Evolutionary conservation across 805 yeast genomes (phyloP), one percentile per base, ranked within the genome.

Genomic region (Yamadazyma ubonensis): DNA sequence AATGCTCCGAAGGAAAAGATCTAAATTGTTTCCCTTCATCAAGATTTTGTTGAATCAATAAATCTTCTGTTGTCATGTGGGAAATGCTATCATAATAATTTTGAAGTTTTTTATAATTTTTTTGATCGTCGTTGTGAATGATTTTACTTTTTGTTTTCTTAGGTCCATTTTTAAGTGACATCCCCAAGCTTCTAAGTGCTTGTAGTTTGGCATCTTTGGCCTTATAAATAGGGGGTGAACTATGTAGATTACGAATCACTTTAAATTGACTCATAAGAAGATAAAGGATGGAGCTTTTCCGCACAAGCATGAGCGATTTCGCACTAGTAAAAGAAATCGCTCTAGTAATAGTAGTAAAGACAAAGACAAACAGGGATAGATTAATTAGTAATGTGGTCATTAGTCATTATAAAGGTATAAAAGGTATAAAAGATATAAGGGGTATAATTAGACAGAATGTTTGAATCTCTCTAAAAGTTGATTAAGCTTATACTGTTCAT

Each of bases 21-120:
- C 58, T 55, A 39, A 66, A 62, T 41, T 58, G 69, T 30, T 54
- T 42, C n/a, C 65, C 66, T 33, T 59, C 54, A 41, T 64, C 70
- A 30, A 67, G 50, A 41, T 57, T 61, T 36, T 54, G 53, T 41
- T 67, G 72, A 17, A 66, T 55, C 34, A 46, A 44, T 21, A 67
- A 47, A 41, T 67, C 71, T 16, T 65, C 63, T n/a, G 55, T 53
- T 12, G 67, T 52, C 71, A 67, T 66, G 45, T 55, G 61, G 8
- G 64, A 59, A 10, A 63, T 48, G 27, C 54, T 55, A 15, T 57
- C 63, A 35, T 59, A 64, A 17, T 52, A 47, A 19, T 44, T 39
- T 28, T 47, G 46, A 2, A 46, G 27, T 10, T 12, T 27, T 16
- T 41, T 27, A 18, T 38, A 35, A 12, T 38, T 41, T 3, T 35